phyloP scores from a whole-genome alignment of 2,329 filamentous ascomycete genomes.

The Trichoderma aggressivum region DNA sequence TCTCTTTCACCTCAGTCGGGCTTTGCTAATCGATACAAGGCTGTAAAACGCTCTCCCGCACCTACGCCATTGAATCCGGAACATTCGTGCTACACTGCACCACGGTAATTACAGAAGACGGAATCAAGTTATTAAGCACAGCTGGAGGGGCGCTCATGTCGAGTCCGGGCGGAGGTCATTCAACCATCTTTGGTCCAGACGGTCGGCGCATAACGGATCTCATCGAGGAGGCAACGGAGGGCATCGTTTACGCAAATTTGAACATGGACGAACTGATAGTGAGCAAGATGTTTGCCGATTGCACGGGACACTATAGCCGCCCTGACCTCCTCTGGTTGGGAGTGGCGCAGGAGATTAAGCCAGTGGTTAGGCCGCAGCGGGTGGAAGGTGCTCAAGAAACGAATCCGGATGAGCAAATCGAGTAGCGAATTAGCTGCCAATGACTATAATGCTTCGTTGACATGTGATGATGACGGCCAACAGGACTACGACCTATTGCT shows the following conservation, averaged over 20 bases:
- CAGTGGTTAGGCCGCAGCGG: background rate
- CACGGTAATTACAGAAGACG: background rate
- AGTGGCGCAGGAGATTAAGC: background rate
- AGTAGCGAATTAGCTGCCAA: background rate
- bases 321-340: conserved; percentile 3
- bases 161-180: background rate
- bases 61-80: conserved; percentile 11
- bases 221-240: background rate
- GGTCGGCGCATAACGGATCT: background rate
- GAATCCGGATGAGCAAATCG: background rate
- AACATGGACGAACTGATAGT: background rate
- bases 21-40: background rate
- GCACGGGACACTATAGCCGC: background rate
- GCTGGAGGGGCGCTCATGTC: background rate
- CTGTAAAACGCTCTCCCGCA: conserved; percentile 7
- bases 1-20: too few relatives aligned
- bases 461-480: background rate
- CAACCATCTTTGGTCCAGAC: conserved; percentile 1
- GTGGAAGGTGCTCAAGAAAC: background rate
- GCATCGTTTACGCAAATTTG: background rate
- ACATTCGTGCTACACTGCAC: conserved; percentile 8
- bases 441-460: background rate
- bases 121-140: background rate
- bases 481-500: background rate
- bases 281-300: conserved; percentile 8